Percentiles rank a stretch among this genome's conserved stretches.
These are phyloP conservation scores for Cystobasidium ongulense DNA, from an alignment of 768 basidiomycete species.

Conservation along the genomic window DNA sequence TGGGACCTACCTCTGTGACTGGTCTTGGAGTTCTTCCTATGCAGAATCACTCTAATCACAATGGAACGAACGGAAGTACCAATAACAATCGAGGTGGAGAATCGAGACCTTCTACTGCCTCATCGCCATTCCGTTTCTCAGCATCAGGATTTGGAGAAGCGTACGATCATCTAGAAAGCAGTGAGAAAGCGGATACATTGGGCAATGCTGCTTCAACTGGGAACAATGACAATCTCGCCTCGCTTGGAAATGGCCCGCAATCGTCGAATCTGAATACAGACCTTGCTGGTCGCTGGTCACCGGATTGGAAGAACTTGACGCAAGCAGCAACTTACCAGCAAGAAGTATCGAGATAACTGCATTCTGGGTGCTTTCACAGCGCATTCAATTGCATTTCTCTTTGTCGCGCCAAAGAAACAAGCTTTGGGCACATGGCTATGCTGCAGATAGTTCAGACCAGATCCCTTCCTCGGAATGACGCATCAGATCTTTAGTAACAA, in stretches of 20 bases:
- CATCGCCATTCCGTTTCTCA: constrained; percentile 15
- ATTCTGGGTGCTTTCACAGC: no score
- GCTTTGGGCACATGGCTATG: no score
- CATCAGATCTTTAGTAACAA: no score
- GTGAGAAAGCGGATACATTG: neutral
- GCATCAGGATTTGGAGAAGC: neutral
- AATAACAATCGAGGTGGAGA: neutral
- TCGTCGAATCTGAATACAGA: neutral
- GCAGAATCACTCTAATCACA: neutral
- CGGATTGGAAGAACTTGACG: constrained; percentile 11
- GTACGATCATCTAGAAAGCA: neutral
- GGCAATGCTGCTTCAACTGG: neutral
- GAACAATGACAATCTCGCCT: neutral
- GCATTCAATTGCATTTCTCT: no score
- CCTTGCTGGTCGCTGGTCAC: constrained; percentile 3
- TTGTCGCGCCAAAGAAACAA: no score
- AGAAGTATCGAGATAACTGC: neutral
- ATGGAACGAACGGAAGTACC: neutral
- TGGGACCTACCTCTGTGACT: neutral
- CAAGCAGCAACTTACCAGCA: neutral
- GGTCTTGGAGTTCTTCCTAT: neutral
- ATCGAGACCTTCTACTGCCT: constrained; percentile 11
- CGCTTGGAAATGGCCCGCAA: neutral
- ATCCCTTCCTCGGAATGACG: no score
- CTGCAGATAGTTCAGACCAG: no score